phyloP scores from a whole-genome alignment of 441 rosid genomes.

The Manihot esculenta region DNA sequence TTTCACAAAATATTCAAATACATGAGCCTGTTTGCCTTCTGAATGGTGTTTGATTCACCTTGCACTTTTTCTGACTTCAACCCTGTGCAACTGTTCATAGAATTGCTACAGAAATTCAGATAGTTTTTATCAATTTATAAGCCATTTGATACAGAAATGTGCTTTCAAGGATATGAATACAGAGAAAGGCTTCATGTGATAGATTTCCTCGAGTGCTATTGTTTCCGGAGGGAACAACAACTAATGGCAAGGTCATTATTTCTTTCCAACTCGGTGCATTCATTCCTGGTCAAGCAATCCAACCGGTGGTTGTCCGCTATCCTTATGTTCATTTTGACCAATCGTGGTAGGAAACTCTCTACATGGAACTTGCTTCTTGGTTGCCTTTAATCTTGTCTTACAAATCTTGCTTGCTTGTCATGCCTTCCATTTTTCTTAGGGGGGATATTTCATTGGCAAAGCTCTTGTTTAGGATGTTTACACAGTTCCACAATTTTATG shows the following conservation, averaged over 20 bases:
- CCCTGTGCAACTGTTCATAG: neutral
- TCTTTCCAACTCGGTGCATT: constrained; percentile 98
- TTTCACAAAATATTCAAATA: neutral
- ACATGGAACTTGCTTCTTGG: constrained; percentile 3
- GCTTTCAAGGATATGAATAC: constrained; percentile 92
- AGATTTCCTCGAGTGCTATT: constrained; percentile 79
- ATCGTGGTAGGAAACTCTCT: constrained; percentile 65
- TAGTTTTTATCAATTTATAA: constrained; percentile 54
- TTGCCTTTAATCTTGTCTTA: constrained; percentile 7
- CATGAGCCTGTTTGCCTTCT: neutral
- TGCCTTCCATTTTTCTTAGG: constrained; percentile 46
- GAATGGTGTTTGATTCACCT: neutral
- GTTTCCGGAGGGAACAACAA: constrained; percentile 99
- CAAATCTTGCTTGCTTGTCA: neutral
- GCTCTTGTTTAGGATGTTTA: constrained; percentile 97
- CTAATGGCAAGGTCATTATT: constrained; percentile 78
- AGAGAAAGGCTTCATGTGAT: constrained; percentile 91
- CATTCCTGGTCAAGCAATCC: constrained; percentile 79
- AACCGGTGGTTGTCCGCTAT: constrained; percentile 87
- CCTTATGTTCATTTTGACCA: constrained; percentile 98
- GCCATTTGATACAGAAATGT: constrained; percentile 96
- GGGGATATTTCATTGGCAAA: constrained; percentile 72
- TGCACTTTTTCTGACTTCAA: neutral
- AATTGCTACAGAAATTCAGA: constrained; percentile 26
- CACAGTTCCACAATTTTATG: constrained; percentile 97